These are phyloP conservation scores for Kalmanozyma brasiliensis DNA, from an alignment of 1,284 basidiomycete species.

Conservation along the genomic window DNA sequence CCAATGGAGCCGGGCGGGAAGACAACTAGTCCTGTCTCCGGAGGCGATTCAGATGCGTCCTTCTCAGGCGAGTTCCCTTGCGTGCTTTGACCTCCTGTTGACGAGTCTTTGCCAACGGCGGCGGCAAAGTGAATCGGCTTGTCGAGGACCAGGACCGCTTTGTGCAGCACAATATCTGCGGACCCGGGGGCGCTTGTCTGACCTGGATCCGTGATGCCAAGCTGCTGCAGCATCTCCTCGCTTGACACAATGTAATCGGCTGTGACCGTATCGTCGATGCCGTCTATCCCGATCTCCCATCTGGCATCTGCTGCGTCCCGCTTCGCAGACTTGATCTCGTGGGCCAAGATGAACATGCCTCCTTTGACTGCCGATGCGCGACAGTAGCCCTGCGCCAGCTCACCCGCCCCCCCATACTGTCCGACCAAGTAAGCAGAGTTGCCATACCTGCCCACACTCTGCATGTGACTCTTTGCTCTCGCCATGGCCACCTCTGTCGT, in stretches of 20 bases:
- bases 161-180: conserved; percentile 6
- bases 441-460: conserved; percentile 86
- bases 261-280: conserved; percentile 74
- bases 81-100: neutral
- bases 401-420: conserved; percentile 82
- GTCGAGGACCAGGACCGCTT: conserved; percentile 45
- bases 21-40: conserved; percentile 79
- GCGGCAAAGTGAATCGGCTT: conserved; percentile 30
- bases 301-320: conserved; percentile 1
- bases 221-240: conserved; percentile 70
- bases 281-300: conserved; percentile 69
- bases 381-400: conserved; percentile 64
- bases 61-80: conserved; percentile 1
- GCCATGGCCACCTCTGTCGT: conserved; percentile 36
- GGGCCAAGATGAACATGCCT: conserved; percentile 56
- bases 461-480: conserved; percentile 73
- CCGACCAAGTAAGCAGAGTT: conserved; percentile 89
- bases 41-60: conserved; percentile 11
- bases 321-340: conserved; percentile 21
- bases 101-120: neutral
- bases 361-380: conserved; percentile 62
- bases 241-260: conserved; percentile 69
- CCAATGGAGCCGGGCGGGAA: conserved; percentile 76
- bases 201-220: neutral
- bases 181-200: neutral